Base-by-base conservation (phyloP, 495 filamentous ascomycete genomes). In the Neurospora sp. region DNA sequence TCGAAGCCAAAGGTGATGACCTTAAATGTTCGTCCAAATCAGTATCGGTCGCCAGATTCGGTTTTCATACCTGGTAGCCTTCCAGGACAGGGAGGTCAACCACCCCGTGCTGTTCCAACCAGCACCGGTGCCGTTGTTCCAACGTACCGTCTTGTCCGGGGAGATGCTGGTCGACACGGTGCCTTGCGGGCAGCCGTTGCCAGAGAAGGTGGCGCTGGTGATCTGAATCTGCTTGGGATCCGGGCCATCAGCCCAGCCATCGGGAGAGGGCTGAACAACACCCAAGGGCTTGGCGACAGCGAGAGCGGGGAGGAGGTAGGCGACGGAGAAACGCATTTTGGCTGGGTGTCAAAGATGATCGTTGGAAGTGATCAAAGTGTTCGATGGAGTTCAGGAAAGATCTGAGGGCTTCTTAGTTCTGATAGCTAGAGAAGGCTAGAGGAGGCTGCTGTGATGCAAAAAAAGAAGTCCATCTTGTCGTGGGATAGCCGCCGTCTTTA, bases 1-100 rank as follows among this genome's bases (percentile, higher is more conserved):
- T 88, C 86, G 73, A 88, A 88, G 73, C 85, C 86, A 75, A 87
- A 87, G 73, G 86, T 88, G 82, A 88, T 84, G 78, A 87, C 81
- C 85, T 87, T 79, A 76, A 71, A 76, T 75, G 27, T 62, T 62
- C 31, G 54, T 2, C 7, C 54, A 62, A 62, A 62, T 62, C 27
- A 62, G 54, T 35, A 62, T 62, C 54, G 54, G 27, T 62, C 7
- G 27, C 12, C 54, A 62, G 6, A 31, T 14, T 62, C 54, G 54
- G 3, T 16, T 62, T 27, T 35, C 54, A 18, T 35, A 62, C 54
- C 11, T 62, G 54, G 54, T 62, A 16, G 54, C 7, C 23, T 62
- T 35, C 27, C 54, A 62, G 27, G 12, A 62, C 54, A 62, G 12
- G 5, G 12, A 62, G 3, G 54, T 62, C 54, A 62, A 62, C 54